Percentiles rank a stretch among this genome's conserved stretches.
These are phyloP conservation scores for Arthrobotrys sinensis DNA, from an alignment of 2,329 filamentous ascomycete genomes.

Conservation along the genomic window DNA sequence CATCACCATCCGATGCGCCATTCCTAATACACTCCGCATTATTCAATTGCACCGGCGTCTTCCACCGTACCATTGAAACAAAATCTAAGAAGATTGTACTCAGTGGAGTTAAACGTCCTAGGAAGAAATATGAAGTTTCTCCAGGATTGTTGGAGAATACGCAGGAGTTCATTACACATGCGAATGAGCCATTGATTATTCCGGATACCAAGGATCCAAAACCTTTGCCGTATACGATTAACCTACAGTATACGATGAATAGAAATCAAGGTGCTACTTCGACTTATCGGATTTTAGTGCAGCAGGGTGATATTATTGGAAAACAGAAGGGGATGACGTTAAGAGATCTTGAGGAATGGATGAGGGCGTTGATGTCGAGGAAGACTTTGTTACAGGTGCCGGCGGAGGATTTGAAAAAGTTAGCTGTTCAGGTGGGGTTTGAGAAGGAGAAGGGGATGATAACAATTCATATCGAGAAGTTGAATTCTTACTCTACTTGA, in stretches of 20 bases:
- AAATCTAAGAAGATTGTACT: not conserved
- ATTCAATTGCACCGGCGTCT: slow-evolving; percentile 7
- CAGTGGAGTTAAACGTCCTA: not conserved
- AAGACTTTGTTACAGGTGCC: not conserved
- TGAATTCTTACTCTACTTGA: not conserved
- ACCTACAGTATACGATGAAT: not conserved
- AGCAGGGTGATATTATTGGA: not conserved
- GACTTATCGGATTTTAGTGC: not conserved
- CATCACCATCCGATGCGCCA: not conserved
- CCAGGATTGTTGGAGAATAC: not conserved
- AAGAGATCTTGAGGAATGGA: not conserved
- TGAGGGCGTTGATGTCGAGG: not conserved
- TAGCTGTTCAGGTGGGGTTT: slow-evolving; percentile 2
- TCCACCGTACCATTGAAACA: not conserved
- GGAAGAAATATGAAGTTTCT: not conserved
- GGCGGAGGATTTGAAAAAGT: not conserved
- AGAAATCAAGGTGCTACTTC: not conserved
- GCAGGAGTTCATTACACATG: not conserved
- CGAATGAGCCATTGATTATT: not conserved
- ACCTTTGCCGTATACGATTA: not conserved
- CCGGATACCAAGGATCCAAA: not conserved
- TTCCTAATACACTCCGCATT: slow-evolving; percentile 12
- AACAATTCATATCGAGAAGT: not conserved
- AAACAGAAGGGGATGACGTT: slow-evolving; percentile 8
- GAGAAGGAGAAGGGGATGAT: not conserved